Conservation (phyloP, 2,329 filamentous ascomycete genomes). For the Leptographium galeiforme region DNA sequence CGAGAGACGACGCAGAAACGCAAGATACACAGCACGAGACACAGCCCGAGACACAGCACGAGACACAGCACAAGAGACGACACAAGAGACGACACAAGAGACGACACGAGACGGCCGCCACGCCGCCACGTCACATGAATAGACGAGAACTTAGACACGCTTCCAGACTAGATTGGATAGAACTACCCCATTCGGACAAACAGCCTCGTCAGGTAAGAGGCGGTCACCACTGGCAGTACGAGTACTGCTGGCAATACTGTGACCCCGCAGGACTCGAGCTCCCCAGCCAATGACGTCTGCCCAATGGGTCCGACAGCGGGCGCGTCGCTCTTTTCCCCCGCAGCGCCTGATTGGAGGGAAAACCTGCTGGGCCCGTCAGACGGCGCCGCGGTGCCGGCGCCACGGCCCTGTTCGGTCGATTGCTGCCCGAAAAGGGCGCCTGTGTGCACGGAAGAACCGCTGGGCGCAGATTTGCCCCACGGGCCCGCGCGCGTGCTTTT, state of each 20-base stretch:
- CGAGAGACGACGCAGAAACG: too few relatives aligned
- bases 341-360: slow-evolving; percentile 3
- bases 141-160: too few relatives aligned
- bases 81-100: neutral
- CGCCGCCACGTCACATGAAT: too few relatives aligned
- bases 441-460: neutral
- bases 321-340: neutral
- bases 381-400: neutral
- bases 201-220: too few relatives aligned
- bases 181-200: too few relatives aligned
- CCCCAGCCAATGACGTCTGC: neutral
- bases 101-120: too few relatives aligned
- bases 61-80: too few relatives aligned
- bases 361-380: neutral
- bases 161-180: too few relatives aligned
- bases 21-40: too few relatives aligned
- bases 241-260: neutral
- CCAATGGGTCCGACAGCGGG: neutral
- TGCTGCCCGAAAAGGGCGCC: neutral
- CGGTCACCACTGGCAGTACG: neutral
- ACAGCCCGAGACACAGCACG: too few relatives aligned
- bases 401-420: neutral
- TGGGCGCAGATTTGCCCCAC: neutral
- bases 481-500: too few relatives aligned
- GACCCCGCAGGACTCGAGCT: neutral